Base-by-base conservation (phyloP, 2,329 filamentous ascomycete genomes). In the Epichloe gansuensis region DNA sequence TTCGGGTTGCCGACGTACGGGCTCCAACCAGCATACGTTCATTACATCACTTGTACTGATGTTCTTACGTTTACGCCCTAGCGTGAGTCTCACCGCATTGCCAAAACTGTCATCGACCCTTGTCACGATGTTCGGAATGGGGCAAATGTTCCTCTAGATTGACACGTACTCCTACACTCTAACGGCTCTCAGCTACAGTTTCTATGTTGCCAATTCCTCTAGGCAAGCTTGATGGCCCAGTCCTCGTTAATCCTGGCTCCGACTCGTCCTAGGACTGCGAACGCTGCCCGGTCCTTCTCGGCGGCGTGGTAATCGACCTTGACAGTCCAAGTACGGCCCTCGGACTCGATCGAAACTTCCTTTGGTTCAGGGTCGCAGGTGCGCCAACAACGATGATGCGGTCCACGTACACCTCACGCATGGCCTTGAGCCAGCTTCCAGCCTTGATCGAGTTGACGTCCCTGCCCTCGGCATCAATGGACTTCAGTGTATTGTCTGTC, bases 331-430 rank as follows among this genome's bases (percentile, higher is more conserved):
- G 67, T 75, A 62, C 74, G 72, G 46, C 77, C 78, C 52, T 73
- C 75, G 2, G 73, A 73, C 64, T 74, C 72, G 51, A 79, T 76
- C 57, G 74, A 75, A 45, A 83, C 83, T 58, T 74, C 76, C 57
- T 69, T 72, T 81, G 85, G 48, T 71, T 72, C 91, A 90, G 95
- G 21, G 72, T 69, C 37, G 76, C 73, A 1, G 89, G 87, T 3
- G 88, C 88, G 45, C 88, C 88, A 21, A 97, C 82, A 48, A 98
- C 62, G 46, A 97, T 75, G 52, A 97, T 78, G 70, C 86, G 90
- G 72, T 95, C 90, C 1, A 97, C 82, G 7, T 77, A 73, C 3
- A 97, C 89, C 45, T 79, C 75, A 34, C 78, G 76, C 85, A 96
- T 94, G 5, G 72, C 75, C 75, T 91, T 87, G 56, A 91, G 70